Conservation (phyloP, 2,329 filamentous ascomycete genomes). For the Trichoderma gracile region DNA sequence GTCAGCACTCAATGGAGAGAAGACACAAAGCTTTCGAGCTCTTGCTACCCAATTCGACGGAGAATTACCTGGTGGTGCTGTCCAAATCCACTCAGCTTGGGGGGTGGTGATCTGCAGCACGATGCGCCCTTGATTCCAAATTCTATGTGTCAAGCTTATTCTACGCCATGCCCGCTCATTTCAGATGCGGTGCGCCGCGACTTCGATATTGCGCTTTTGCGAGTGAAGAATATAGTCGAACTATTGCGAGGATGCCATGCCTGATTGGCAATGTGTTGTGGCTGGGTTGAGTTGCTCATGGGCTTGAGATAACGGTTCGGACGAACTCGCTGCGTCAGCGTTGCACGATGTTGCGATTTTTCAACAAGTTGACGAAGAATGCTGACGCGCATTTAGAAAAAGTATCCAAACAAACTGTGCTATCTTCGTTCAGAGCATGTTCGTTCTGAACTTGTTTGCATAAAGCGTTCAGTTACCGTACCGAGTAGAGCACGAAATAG, state of each 20-base stretch:
- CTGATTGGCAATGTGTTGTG: background rate
- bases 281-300: background rate
- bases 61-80: background rate
- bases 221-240: background rate
- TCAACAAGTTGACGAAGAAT: background rate
- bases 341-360: background rate
- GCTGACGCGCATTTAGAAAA: background rate
- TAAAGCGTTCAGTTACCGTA: background rate
- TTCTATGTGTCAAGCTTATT: slow-evolving; percentile 23
- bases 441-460: background rate
- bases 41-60: background rate
- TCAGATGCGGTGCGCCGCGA: background rate
- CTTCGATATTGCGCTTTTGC: background rate
- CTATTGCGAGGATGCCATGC: background rate
- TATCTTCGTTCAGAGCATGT: background rate
- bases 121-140: background rate
- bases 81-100: background rate
- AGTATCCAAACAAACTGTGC: background rate
- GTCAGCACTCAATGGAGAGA: slow-evolving; percentile 16
- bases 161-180: background rate
- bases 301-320: background rate
- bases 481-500: background rate
- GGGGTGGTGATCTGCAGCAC: background rate
- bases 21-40: background rate
- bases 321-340: background rate